These are phyloP conservation scores for Sclerotinia trifoliorum DNA, from an alignment of 2,329 filamentous ascomycete species.

Conservation along the genomic window DNA sequence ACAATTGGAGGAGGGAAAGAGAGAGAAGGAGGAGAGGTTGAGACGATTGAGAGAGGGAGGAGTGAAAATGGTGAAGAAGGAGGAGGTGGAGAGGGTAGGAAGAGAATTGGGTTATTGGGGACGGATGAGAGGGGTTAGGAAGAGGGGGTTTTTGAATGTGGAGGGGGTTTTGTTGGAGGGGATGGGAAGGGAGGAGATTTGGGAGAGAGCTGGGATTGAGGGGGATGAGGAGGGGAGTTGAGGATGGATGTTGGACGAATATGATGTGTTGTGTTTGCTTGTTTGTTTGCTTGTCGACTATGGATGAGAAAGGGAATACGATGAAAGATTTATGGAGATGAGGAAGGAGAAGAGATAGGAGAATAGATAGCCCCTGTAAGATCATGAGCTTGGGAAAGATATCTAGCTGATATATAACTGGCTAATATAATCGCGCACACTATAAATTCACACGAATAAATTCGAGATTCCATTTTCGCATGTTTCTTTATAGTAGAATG, in stretches of 20 bases:
- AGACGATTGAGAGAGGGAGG: conserved; percentile 41
- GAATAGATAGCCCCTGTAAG: too few species aligned
- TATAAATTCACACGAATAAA: too few species aligned
- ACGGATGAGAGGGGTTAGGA: conserved; percentile 36
- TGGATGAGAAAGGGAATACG: too few species aligned
- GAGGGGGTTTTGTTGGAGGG: conserved; percentile 48
- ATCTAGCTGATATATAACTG: too few species aligned
- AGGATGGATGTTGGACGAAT: neutral
- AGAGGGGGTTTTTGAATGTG: conserved; percentile 35
- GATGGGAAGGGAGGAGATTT: conserved; percentile 49
- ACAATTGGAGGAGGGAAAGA: conserved; percentile 44
- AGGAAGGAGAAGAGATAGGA: too few species aligned
- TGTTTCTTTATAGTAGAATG: too few species aligned
- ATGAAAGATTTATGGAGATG: too few species aligned
- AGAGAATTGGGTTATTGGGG: conserved; percentile 48
- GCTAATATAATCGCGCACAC: too few species aligned
- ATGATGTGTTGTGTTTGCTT: neutral
- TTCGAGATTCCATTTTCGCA: too few species aligned
- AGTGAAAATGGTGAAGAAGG: conserved; percentile 46
- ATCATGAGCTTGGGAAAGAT: too few species aligned
- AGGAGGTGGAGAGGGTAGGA: conserved; percentile 49
- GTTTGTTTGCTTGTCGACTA: neutral
- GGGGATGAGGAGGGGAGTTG: conserved; percentile 25
- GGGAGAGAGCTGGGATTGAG: conserved; percentile 42
- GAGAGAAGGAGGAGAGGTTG: conserved; percentile 41